Conservation (phyloP, 2,329 filamentous ascomycete species). For the Balansia obtecta region DNA sequence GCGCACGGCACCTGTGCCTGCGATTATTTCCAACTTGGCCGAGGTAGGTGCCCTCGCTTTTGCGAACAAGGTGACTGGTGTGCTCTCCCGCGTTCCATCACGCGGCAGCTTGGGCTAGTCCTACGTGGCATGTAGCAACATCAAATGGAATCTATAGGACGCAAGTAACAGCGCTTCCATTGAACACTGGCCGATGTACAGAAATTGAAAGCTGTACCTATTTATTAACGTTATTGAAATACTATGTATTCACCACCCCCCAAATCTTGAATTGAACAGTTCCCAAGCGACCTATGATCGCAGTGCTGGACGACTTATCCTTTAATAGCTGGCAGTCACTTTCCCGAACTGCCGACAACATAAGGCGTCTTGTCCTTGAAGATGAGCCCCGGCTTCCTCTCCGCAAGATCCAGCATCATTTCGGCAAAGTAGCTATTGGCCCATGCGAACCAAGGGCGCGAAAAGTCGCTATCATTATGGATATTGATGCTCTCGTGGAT, state of each 20-base stretch:
- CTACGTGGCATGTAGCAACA: too few relatives aligned
- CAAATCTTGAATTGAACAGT: too few relatives aligned
- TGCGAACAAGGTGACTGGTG: not conserved
- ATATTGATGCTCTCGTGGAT: slow-evolving; percentile 36
- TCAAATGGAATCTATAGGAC: too few relatives aligned
- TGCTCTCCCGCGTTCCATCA: not conserved
- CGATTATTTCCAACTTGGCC: not conserved
- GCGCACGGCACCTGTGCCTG: not conserved
- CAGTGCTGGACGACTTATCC: not conserved
- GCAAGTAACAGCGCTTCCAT: too few relatives aligned
- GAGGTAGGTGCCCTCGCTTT: not conserved
- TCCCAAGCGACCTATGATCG: too few relatives aligned
- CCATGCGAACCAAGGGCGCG: slow-evolving; percentile 34
- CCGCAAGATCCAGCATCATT: slow-evolving; percentile 57
- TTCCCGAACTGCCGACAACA: not conserved
- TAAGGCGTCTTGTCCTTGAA: slow-evolving; percentile 10
- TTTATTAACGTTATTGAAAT: too few relatives aligned
- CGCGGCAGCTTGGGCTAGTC: not conserved
- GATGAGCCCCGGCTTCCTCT: slow-evolving; percentile 68
- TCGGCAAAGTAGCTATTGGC: slow-evolving; percentile 31
- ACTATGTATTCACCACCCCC: too few relatives aligned
- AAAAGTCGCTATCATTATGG: slow-evolving; percentile 27
- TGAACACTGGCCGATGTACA: too few relatives aligned
- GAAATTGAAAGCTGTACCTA: too few relatives aligned
- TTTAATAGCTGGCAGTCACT: not conserved